Evolutionary conservation across 306 rosid species (phyloP).

Genomic region (Lathyrus sativus): DNA sequence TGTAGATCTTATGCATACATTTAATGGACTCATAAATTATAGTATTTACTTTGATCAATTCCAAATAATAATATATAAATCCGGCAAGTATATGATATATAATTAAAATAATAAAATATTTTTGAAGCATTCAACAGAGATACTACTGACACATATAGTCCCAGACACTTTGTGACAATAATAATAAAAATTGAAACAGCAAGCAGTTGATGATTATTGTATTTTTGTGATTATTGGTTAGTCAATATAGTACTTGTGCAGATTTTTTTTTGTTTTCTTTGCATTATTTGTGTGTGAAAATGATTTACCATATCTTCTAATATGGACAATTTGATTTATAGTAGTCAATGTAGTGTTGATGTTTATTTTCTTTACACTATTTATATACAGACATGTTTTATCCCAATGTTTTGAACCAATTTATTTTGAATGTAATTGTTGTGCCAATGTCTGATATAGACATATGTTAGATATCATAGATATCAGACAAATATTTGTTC

Average conservation of each 20-base stretch:
- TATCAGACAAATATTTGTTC: too few species aligned
- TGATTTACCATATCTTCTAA: not conserved
- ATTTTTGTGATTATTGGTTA: not conserved
- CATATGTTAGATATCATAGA: too few species aligned
- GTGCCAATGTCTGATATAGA: too few species aligned
- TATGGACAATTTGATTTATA: not conserved
- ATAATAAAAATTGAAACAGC: not conserved
- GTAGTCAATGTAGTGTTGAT: too few species aligned
- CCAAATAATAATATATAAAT: not conserved
- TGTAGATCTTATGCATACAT: conserved; percentile 20
- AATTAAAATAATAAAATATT: too few species aligned
- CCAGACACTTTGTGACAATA: not conserved
- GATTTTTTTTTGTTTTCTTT: not conserved
- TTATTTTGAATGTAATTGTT: too few species aligned
- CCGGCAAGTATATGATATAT: conserved; percentile 23
- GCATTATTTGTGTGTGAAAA: not conserved
- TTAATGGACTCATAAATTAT: not conserved
- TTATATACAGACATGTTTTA: too few species aligned
- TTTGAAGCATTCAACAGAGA: not conserved
- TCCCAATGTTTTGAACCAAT: too few species aligned
- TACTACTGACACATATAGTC: not conserved
- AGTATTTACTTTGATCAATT: not conserved
- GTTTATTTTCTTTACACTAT: too few species aligned
- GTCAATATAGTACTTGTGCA: not conserved
- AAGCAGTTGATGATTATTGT: not conserved